Base-by-base conservation (phyloP, 2,329 filamentous ascomycete species). In the Neophaeococcomyces aloes region DNA sequence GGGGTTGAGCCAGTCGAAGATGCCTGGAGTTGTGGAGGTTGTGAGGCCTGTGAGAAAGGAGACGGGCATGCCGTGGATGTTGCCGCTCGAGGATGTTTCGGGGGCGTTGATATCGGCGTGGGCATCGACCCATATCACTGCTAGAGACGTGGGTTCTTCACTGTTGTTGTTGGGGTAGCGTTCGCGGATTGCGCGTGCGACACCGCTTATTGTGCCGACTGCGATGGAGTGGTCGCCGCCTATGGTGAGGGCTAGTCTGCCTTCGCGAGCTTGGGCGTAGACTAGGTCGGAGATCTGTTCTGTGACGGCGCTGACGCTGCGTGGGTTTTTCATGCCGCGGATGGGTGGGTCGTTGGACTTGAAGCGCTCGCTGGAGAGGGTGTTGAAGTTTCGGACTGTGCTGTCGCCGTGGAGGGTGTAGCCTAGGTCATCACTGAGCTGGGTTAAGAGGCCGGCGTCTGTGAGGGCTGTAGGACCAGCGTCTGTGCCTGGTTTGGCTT, bases 101-200 rank as follows among this genome's bases (percentile, higher is more conserved):
- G 89, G 91, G 1, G 85, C 87, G 69, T 98, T 98, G 71, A 98
- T 95, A 65, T 98, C 91, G 43, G 89, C 83, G 65, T 98, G 91
- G 19, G 91, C 91, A 65, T 98, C 91, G 25, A 98, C 91, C 91
- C 91, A 98, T 63, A 98, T 93, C 46, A 98, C 86, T 10, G 87
- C 91, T 50, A 95, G n/a, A n/a, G n/a, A n/a, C n/a, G n/a, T n/a
- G n/a, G n/a, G 80, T 57, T 96, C 89, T 19, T 32, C 39, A n/a
- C 7, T 10, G 40, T 48, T 48, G 44, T 82, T 75, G 34, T 72
- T 57, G 11, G 71, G 78, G 47, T 94, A 69, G 14, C 89, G 71
- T 72, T 98, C 88, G 46, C 85, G 78, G 31, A 86, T 81, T 0
- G 89, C 91, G 68, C 82, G 85, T 29, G 88, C 85, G 1, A 83